Evolutionary conservation across 768 basidiomycete genomes (phyloP).

Genomic region (Boletus huronensis): DNA sequence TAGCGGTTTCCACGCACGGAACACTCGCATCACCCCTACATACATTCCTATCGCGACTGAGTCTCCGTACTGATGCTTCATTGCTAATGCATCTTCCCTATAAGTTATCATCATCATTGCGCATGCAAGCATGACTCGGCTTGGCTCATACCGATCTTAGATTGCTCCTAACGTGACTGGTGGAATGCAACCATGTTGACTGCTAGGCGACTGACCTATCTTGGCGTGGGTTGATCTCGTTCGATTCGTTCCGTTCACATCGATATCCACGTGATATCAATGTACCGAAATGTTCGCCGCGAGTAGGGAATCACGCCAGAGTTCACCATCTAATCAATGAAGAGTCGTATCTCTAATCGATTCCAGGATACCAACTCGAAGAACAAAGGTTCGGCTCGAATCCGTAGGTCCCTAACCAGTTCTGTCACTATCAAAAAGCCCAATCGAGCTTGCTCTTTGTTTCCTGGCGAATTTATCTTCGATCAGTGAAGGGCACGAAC

Average conservation of each 20-base stretch:
- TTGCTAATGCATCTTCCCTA: constrained; percentile 5
- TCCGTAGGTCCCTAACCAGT: background rate
- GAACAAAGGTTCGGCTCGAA: constrained; percentile 2
- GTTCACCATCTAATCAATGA: constrained; percentile 5
- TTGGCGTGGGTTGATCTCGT: constrained; percentile 1
- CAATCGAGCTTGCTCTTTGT: background rate
- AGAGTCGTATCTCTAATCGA: constrained; percentile 1
- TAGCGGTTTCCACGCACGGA: constrained; percentile 6
- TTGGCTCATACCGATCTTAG: background rate
- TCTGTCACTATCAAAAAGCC: constrained; percentile 6
- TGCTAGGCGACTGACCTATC: background rate
- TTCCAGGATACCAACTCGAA: constrained; percentile 6
- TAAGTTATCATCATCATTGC: background rate
- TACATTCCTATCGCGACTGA: constrained; percentile 13
- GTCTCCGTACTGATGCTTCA: constrained; percentile 4
- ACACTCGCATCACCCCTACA: constrained; percentile 7
- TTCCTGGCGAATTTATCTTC: background rate
- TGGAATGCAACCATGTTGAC: background rate
- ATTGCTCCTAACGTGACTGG: constrained; percentile 8
- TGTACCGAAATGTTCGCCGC: background rate
- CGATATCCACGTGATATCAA: background rate
- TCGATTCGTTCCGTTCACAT: background rate
- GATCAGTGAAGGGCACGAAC: background rate
- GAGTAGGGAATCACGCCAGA: background rate
- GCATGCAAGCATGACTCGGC: constrained; percentile 4